These are phyloP conservation scores for Iodosphaeria phyllophila DNA, from an alignment of 2,329 filamentous ascomycete genomes.

Conservation along the genomic window DNA sequence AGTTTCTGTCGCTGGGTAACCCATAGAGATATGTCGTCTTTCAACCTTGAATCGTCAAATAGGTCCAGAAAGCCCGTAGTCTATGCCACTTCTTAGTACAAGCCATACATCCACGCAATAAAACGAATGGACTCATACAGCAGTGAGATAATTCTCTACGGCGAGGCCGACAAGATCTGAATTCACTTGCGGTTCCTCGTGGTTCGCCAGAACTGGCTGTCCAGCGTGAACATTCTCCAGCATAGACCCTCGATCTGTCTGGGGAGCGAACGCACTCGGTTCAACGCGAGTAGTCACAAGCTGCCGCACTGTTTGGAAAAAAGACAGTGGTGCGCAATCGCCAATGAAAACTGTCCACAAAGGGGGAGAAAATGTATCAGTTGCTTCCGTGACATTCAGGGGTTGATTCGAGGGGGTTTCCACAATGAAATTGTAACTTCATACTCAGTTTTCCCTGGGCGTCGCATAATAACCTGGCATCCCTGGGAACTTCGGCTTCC, in stretches of 20 bases:
- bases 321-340: slow-evolving; percentile 34
- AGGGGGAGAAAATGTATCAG: slow-evolving; percentile 3
- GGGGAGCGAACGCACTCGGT: slow-evolving; percentile 29
- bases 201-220: slow-evolving; percentile 3
- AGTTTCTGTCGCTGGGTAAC: slow-evolving; percentile 12
- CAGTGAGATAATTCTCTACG: slow-evolving; percentile 8
- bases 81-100: too few species aligned
- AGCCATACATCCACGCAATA: too few species aligned
- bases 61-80: slow-evolving; percentile 29
- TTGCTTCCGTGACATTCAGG: too few species aligned
- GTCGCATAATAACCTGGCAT: slow-evolving; percentile 31
- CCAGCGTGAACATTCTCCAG: slow-evolving; percentile 25
- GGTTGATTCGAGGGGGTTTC: too few species aligned
- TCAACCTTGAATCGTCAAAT: slow-evolving; percentile 22
- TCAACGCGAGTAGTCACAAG: slow-evolving; percentile 30
- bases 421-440: too few species aligned
- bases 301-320: slow-evolving; percentile 34
- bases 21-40: slow-evolving; percentile 23
- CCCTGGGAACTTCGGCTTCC: slow-evolving; percentile 33
- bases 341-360: slow-evolving; percentile 39
- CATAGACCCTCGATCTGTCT: slow-evolving; percentile 29
- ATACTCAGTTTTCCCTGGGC: slow-evolving; percentile 31
- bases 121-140: too few species aligned
- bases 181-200: slow-evolving; percentile 7
- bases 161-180: slow-evolving; percentile 4